These are phyloP conservation scores for Phlyctochytrium arcticum DNA, from an alignment of 192 early-diverging fungal species.

Conservation along the genomic window DNA sequence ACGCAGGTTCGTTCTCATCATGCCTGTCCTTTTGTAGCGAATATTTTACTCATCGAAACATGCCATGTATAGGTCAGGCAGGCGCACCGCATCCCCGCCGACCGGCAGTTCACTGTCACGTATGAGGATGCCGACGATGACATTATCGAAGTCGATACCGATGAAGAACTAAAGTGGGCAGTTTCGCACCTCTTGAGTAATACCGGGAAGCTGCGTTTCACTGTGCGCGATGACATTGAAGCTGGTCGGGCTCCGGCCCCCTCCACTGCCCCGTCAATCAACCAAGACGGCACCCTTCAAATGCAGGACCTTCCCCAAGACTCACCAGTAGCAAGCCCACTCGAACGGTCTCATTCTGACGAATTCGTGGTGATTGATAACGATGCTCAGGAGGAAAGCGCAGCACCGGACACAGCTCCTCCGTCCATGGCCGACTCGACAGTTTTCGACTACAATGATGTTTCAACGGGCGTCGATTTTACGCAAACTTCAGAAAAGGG, in stretches of 20 bases:
- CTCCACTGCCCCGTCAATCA: background rate
- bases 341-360: constrained; percentile 4
- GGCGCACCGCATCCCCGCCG: constrained; percentile 10
- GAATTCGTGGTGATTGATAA: too few relatives aligned
- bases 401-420: too few relatives aligned
- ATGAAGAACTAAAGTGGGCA: constrained; percentile 21
- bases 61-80: constrained; percentile 22
- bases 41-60: background rate
- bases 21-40: background rate
- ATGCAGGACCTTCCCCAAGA: background rate
- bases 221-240: background rate
- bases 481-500: too few relatives aligned
- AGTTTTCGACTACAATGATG: too few relatives aligned
- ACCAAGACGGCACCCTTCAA: background rate
- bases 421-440: too few relatives aligned
- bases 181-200: background rate
- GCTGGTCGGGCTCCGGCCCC: background rate
- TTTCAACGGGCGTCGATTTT: too few relatives aligned
- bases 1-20: background rate
- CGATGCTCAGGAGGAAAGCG: constrained; percentile 2
- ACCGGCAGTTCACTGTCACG: constrained; percentile 12
- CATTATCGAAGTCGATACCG: constrained; percentile 28
- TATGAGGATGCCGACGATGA: constrained; percentile 28
- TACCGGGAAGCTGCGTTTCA: background rate
- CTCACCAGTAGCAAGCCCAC: constrained; percentile 6